Conservation (phyloP, 164 flowering plant genomes). For the Piper betle region DNA sequence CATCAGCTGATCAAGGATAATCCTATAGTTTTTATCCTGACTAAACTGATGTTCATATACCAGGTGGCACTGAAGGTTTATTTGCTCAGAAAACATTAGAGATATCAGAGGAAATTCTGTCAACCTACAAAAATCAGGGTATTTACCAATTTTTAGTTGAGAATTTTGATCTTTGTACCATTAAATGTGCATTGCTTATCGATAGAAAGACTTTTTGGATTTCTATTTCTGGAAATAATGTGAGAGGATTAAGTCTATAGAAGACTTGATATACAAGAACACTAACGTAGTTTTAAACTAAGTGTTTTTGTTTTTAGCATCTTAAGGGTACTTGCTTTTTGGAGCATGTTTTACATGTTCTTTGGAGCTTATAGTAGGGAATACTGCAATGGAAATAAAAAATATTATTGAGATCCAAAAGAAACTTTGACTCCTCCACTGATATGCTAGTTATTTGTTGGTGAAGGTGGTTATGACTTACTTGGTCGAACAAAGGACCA, state of each 20-base stretch:
- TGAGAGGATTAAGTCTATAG: not conserved
- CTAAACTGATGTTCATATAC: not conserved
- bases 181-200: not conserved
- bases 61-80: conserved; percentile 23
- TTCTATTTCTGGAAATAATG: not conserved
- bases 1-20: too few species aligned
- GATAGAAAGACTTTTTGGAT: too few species aligned
- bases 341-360: too few species aligned
- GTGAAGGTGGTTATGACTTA: conserved; percentile 17
- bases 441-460: too few species aligned
- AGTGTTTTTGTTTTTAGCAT: not conserved
- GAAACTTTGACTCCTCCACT: too few species aligned
- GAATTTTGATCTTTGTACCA: not conserved
- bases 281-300: not conserved
- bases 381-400: too few species aligned
- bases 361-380: too few species aligned
- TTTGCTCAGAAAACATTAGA: conserved; percentile 16
- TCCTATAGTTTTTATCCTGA: too few species aligned
- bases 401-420: too few species aligned
- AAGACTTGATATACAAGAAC: not conserved
- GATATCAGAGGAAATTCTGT: too few species aligned
- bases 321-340: too few species aligned
- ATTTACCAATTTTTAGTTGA: not conserved
- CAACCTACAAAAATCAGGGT: conserved; percentile 14
- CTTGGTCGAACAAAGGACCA: conserved; percentile 20